These are phyloP conservation scores for Zelonia costaricensis DNA, from an alignment of 208 protist species.

Conservation along the genomic window DNA sequence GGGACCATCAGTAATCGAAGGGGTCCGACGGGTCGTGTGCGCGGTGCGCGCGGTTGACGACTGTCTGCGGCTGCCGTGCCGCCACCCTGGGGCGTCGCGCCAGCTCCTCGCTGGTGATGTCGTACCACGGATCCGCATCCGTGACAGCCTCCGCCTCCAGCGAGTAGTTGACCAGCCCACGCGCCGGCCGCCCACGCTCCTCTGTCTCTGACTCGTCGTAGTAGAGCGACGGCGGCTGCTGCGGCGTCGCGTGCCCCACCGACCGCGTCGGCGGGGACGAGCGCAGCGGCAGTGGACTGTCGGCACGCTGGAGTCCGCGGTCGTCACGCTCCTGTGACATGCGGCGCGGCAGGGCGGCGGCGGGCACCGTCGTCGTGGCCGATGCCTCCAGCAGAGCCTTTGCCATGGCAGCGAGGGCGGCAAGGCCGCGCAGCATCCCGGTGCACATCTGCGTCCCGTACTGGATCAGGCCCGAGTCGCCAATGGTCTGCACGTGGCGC, in stretches of 20 bases:
- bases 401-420: conserved; percentile 36
- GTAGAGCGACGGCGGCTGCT: conserved; percentile 24
- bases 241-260: not conserved
- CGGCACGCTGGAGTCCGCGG: not conserved
- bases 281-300: not conserved
- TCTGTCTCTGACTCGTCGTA: conserved; percentile 7
- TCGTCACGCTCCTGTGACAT: conserved; percentile 41
- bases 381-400: conserved; percentile 40
- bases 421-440: conserved; percentile 25
- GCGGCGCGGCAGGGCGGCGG: conserved; percentile 28
- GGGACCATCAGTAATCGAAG: no score
- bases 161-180: not conserved
- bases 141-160: not conserved
- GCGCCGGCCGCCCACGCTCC: not conserved
- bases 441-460: conserved; percentile 35
- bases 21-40: not conserved
- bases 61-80: not conserved
- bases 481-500: conserved; percentile 54
- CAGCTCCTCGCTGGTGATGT: no score
- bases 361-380: conserved; percentile 29
- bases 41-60: not conserved
- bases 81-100: no score
- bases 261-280: not conserved
- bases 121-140: no score
- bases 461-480: conserved; percentile 47